Conservation (phyloP, 75 land plant species). For the Picea sitchensis region DNA sequence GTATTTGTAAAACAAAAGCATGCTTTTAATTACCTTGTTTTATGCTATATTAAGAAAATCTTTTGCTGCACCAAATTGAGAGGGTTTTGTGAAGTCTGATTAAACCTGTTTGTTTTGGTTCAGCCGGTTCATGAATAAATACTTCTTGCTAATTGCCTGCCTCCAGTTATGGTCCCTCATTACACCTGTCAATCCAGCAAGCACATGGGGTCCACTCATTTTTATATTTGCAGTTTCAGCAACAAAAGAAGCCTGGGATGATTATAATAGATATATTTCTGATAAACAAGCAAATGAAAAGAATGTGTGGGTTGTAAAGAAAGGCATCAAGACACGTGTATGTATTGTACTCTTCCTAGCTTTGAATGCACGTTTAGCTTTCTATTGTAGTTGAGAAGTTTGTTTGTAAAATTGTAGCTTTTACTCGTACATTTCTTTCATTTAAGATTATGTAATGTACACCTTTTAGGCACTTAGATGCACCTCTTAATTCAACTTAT, state of each 20-base stretch:
- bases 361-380: background rate
- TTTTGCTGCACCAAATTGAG: background rate
- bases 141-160: constrained; percentile 89
- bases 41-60: background rate
- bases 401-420: background rate
- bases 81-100: background rate
- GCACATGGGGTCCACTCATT: constrained; percentile 97
- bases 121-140: constrained; percentile 99
- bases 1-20: no score
- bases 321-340: constrained; percentile 78
- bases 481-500: background rate
- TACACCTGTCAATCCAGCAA: constrained; percentile 97
- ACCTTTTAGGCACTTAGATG: background rate
- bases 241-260: constrained; percentile 98
- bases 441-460: background rate
- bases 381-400: background rate
- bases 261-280: constrained; percentile 82
- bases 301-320: constrained; percentile 84
- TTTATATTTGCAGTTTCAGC: constrained; percentile 95
- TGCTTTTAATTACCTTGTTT: background rate
- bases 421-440: background rate
- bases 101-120: constrained; percentile 15
- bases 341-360: constrained; percentile 9
- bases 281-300: constrained; percentile 97
- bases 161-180: constrained; percentile 97